These are phyloP conservation scores for Irpex sp. DNA, from an alignment of 1,284 basidiomycete genomes.

Conservation along the genomic window DNA sequence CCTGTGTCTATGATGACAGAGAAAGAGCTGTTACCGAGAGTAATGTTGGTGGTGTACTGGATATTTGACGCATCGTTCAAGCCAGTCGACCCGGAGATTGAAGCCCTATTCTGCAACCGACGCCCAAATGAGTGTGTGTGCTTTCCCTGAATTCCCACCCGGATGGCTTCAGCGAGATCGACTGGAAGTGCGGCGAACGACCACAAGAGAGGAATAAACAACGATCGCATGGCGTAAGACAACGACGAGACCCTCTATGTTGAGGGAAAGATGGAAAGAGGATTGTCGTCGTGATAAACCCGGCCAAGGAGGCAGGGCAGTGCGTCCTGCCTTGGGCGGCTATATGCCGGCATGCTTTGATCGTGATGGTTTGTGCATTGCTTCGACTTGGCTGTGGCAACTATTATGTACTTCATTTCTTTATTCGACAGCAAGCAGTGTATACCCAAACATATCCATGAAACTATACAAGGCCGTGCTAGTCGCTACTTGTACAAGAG, in stretches of 20 bases:
- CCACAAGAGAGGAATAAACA: constrained; percentile 17
- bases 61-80: constrained; percentile 30
- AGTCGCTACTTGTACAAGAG: neutral
- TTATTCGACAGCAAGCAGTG: too few species aligned
- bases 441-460: too few species aligned
- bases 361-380: neutral
- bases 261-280: neutral
- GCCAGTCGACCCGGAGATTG: constrained; percentile 6
- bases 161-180: constrained; percentile 21
- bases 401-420: too few species aligned
- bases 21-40: constrained; percentile 46
- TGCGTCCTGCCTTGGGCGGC: constrained; percentile 3
- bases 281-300: neutral
- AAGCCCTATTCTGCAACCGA: constrained; percentile 4
- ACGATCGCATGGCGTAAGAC: constrained; percentile 13
- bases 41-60: constrained; percentile 49
- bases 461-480: too few species aligned
- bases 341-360: neutral
- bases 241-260: constrained; percentile 12
- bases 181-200: constrained; percentile 15
- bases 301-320: neutral
- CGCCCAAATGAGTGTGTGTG: neutral
- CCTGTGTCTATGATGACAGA: constrained; percentile 63
- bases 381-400: neutral
- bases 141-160: constrained; percentile 17